Evolutionary conservation across 1,284 basidiomycete genomes (phyloP).

Genomic region (Amylostereum areolatum): DNA sequence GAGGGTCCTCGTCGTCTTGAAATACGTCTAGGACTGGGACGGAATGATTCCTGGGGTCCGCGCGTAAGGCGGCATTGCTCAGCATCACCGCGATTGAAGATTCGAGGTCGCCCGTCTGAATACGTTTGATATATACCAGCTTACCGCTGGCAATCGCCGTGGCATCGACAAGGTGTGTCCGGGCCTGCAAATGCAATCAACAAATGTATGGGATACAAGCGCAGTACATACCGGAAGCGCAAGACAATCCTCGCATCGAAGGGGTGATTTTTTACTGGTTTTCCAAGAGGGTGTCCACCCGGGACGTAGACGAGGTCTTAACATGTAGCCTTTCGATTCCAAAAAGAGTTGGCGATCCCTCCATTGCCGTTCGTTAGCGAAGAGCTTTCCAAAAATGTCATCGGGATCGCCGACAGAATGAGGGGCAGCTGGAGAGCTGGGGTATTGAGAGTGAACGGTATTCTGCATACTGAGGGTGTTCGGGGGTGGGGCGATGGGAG

Average conservation of each 20-base stretch:
- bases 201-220: neutral
- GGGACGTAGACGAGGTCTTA: neutral
- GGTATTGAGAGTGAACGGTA: no score
- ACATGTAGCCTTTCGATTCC: neutral
- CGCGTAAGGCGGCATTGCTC: slow-evolving; percentile 1
- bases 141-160: neutral
- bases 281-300: neutral
- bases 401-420: neutral
- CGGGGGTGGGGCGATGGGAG: no score
- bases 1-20: slow-evolving; percentile 10
- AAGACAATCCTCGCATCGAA: neutral
- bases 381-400: neutral
- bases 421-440: no score
- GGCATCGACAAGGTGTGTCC: neutral
- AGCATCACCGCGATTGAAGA: neutral
- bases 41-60: slow-evolving; percentile 20
- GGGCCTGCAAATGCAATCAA: neutral
- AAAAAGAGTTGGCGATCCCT: neutral
- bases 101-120: neutral
- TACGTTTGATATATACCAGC: neutral
- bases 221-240: neutral
- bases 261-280: neutral
- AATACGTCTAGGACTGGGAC: slow-evolving; percentile 20
- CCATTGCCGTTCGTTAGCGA: neutral
- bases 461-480: no score